Percentiles rank a stretch among this genome's conserved stretches.
These are phyloP conservation scores for Spiraea crenata DNA, from an alignment of 331 rosid genomes.

Conservation along the genomic window DNA sequence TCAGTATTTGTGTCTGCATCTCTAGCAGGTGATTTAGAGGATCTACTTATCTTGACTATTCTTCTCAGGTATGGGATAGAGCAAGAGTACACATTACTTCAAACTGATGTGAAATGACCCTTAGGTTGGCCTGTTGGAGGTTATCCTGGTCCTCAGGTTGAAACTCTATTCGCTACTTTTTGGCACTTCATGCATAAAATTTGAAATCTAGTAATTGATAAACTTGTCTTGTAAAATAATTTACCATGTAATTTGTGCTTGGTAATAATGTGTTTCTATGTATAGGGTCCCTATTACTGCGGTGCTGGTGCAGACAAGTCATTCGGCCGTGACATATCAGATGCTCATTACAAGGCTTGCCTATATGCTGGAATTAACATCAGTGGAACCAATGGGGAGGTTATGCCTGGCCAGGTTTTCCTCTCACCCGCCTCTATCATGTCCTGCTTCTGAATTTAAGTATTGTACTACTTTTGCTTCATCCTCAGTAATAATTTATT, in stretches of 20 bases:
- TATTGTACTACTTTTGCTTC: constrained; percentile 1
- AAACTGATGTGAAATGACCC: constrained; percentile 87
- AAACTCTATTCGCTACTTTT: constrained; percentile 2
- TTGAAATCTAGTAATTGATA: not conserved
- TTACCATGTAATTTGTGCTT: constrained; percentile 3
- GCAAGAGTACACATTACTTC: constrained; percentile 99
- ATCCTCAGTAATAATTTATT: constrained; percentile 23
- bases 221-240: constrained; percentile 2
- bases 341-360: constrained; percentile 99
- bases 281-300: constrained; percentile 96
- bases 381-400: constrained; percentile 98
- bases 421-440: constrained; percentile 22
- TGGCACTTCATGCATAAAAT: not conserved
- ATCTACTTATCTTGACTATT: constrained; percentile 21
- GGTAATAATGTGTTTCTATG: constrained; percentile 3
- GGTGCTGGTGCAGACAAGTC: constrained; percentile 96
- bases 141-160: constrained; percentile 99
- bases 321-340: constrained; percentile 97
- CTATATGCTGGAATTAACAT: constrained; percentile 93
- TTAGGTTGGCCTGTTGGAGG: constrained; percentile 98
- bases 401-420: constrained; percentile 98
- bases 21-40: not conserved
- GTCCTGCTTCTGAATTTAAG: constrained; percentile 20
- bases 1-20: not conserved
- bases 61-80: constrained; percentile 86